Evolutionary conservation across 306 rosid species (phyloP), one percentile per base, ranked within the genome.

Genomic region (Medicago arabica): DNA sequence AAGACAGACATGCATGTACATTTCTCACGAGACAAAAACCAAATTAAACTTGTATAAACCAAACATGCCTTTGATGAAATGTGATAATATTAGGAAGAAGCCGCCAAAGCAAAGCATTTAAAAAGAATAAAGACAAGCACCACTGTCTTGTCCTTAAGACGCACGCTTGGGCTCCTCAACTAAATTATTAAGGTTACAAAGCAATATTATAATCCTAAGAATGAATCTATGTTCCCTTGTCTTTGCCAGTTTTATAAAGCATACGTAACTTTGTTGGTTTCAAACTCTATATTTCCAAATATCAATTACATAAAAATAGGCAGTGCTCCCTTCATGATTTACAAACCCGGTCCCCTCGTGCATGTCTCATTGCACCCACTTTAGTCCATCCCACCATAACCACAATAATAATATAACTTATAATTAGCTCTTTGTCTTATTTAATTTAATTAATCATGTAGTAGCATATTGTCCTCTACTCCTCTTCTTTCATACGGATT

Each of bases 241-340:
- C 85, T 74, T 82, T 66, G 31, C 83, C 74, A 39, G 69, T 76
- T 84, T 67, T 74, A 61, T 53, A 71, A 78, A 80, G 79, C 74
- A 87, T 72, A 81, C 93, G 93, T 85, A 86, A 87, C 83, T 39
- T 81, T 86, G 86, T 89, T 87, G 96, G 90, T 82, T 87, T 88
- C 86, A 71, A 92, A 83, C 91, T 86, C 97, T 86, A 72, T 85
- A 78, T 77, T 77, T 71, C 62, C 40, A 69, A 50, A 69, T 64
- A 68, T 78, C 25, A 15, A 61, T 34, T 15, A 40, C 55, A 47
- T 72, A 43, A 50, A 59, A 79, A 41, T 65, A 66, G 21, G 8
- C 7, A 70, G 58, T 55, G 80, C 75, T 68, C 69, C 67, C 80
- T 78, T 18, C 77, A 49, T 54, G 21, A 69, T 83, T 71, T 67